A percentile compares a stretch with the other conserved stretches of the same genome.
Evolutionary conservation across 2,329 filamentous ascomycete species (phyloP).

Genomic region (Fusarium nygamai): DNA sequence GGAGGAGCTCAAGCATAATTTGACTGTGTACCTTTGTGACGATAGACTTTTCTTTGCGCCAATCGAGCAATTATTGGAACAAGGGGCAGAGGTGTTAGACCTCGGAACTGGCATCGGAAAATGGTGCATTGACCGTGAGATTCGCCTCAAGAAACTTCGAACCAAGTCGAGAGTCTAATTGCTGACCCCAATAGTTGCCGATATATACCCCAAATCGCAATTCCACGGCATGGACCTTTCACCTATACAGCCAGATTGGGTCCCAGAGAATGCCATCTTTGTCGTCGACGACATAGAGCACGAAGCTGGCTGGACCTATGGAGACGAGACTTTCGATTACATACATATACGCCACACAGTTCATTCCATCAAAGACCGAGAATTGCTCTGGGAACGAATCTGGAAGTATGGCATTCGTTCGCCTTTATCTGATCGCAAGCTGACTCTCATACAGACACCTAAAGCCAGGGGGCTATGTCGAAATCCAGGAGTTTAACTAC

Average conservation of each 20-base stretch:
- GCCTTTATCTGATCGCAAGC: not conserved
- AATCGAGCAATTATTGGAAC: slow-evolving; percentile 49
- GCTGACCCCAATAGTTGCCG: slow-evolving; percentile 53
- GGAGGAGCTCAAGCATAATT: slow-evolving; percentile 54
- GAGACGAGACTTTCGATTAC: slow-evolving; percentile 57
- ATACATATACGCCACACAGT: slow-evolving; percentile 60
- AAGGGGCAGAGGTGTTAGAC: slow-evolving; percentile 57
- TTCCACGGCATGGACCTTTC: slow-evolving; percentile 63
- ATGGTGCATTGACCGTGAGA: slow-evolving; percentile 62
- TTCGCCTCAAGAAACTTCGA: not conserved
- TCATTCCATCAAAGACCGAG: slow-evolving; percentile 56
- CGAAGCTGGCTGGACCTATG: slow-evolving; percentile 59
- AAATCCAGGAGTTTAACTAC: slow-evolving; percentile 59
- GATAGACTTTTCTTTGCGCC: slow-evolving; percentile 57
- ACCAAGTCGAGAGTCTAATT: not conserved
- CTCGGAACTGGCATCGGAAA: slow-evolving; percentile 63
- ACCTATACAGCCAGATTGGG: slow-evolving; percentile 62
- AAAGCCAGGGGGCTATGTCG: slow-evolving; percentile 62
- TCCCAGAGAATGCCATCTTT: slow-evolving; percentile 62
- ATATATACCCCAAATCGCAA: slow-evolving; percentile 54
- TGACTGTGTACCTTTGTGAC: slow-evolving; percentile 52
- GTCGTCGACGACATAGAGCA: slow-evolving; percentile 63
- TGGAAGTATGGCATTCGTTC: slow-evolving; percentile 49
- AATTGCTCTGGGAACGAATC: slow-evolving; percentile 54
- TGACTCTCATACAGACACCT: slow-evolving; percentile 52